Evolutionary conservation across 768 basidiomycete species (phyloP).

Genomic region (Scleroderma citrinum): DNA sequence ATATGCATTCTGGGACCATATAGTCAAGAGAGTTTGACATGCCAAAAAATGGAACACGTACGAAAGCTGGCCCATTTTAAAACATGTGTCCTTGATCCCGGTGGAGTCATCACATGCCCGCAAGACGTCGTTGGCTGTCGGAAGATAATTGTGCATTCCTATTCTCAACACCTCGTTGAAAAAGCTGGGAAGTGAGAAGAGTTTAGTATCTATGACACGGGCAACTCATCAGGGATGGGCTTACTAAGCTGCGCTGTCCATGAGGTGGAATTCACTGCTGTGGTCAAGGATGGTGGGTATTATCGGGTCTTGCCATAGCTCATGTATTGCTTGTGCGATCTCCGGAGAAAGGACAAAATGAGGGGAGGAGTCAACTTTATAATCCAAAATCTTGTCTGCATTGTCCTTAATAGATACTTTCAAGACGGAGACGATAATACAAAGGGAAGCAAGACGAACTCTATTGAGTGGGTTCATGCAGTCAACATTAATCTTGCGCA

Average conservation of each 20-base stretch:
- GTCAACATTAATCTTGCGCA: constrained; percentile 82
- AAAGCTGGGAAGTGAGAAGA: constrained; percentile 69
- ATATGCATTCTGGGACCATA: constrained; percentile 44
- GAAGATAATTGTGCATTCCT: constrained; percentile 72
- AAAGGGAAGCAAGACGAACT: constrained; percentile 11
- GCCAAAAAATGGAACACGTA: constrained; percentile 22
- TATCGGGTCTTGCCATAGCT: constrained; percentile 67
- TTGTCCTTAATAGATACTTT: constrained; percentile 20
- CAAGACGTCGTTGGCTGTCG: constrained; percentile 84
- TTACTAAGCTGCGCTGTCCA: constrained; percentile 91
- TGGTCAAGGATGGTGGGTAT: constrained; percentile 49
- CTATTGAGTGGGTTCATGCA: constrained; percentile 64
- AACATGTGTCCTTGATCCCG: constrained; percentile 86
- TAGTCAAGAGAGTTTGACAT: background rate
- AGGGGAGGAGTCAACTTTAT: constrained; percentile 41
- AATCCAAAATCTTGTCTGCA: constrained; percentile 58
- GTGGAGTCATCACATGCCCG: constrained; percentile 83
- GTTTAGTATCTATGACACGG: background rate
- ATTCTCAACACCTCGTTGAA: constrained; percentile 83
- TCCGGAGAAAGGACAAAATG: constrained; percentile 48
- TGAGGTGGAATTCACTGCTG: constrained; percentile 78
- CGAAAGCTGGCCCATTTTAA: constrained; percentile 62
- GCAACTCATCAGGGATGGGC: constrained; percentile 22
- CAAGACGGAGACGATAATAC: background rate
- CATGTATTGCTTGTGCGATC: constrained; percentile 61